Evolutionary conservation across 2,329 filamentous ascomycete species (phyloP), one percentile per base, ranked within the genome.

Genomic region (Zymoseptoria crescenta): DNA sequence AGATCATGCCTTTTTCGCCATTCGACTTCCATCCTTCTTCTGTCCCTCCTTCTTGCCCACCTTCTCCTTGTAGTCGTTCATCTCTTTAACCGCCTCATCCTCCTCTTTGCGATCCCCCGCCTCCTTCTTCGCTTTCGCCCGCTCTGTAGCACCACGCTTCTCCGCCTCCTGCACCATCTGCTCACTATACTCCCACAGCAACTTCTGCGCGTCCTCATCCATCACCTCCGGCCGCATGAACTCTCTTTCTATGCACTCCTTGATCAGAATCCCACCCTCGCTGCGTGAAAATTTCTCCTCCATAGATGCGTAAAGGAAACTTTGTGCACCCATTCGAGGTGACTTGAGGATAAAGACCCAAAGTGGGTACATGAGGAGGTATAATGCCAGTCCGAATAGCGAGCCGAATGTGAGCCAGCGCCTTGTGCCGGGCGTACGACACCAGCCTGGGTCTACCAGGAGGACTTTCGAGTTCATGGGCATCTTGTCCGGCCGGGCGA

Each of bases 301-400:
- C 89, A 96, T 95, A 1, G 86, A 86, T 0, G 92, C 92, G 65
- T 87, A 87, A 8, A 97, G 77, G 52, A 97, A 85, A 4, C 88
- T 91, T 75, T 99, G 92, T 0, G 93, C 89, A 2, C 90, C 94
- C 75, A 89, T 86, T 56, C 86, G 76, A 0, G 91, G 83, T 35
- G 88, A 92, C 74, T 99, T 97, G 56, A 99, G 79, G 1, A 96
- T 73, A 21, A 99, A 74, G 90, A 93, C 97, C 73, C 89, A 90
- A 0, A 96, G 65, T 1, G 88, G 81, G 80, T 93, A 99, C 35
- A 85, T 83, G 9, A 87, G 51, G 7, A 96, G 73, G 74, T 99
- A 99, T 19, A 90, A 54, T 0, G 86, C 73, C 20, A 99, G 78
- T 0, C 92, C 92, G 81, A 85, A 86, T 0, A 99, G 78, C 2